These are phyloP conservation scores for Thermomucor indicae-seudaticae DNA, from an alignment of 371 early-diverging fungal genomes.

Conservation along the genomic window DNA sequence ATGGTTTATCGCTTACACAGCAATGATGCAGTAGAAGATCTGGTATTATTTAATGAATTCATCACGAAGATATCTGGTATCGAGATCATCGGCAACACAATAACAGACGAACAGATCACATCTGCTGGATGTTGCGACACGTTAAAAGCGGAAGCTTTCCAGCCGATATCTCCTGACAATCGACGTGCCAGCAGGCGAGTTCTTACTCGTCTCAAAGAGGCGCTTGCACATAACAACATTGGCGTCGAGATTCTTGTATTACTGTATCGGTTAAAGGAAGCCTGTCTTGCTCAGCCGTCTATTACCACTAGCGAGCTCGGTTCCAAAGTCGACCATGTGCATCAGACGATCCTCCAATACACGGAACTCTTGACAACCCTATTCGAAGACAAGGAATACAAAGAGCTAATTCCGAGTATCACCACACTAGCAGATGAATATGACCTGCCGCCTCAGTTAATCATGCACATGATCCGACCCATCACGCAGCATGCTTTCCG, in stretches of 20 bases:
- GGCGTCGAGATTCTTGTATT: conserved; percentile 56
- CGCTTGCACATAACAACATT: conserved; percentile 52
- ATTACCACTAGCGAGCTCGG: conserved; percentile 54
- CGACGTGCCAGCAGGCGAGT: conserved; percentile 53
- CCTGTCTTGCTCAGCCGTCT: conserved; percentile 46
- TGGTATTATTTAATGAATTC: conserved; percentile 69
- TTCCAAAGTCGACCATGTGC: conserved; percentile 34
- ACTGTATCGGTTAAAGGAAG: conserved; percentile 37
- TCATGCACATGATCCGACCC: conserved; percentile 71
- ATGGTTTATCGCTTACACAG: conserved; percentile 58
- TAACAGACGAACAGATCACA: conserved; percentile 57
- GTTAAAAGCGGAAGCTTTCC: conserved; percentile 50
- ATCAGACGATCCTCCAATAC: conserved; percentile 59
- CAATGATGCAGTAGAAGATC: conserved; percentile 45
- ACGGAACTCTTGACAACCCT: conserved; percentile 59
- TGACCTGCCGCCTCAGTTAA: conserved; percentile 65
- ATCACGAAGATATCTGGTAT: conserved; percentile 74
- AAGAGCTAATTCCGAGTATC: conserved; percentile 54
- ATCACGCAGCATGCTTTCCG: conserved; percentile 38
- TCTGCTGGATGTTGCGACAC: conserved; percentile 69
- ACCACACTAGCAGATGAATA: conserved; percentile 53
- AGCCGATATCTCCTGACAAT: conserved; percentile 40
- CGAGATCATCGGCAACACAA: conserved; percentile 48
- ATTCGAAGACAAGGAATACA: conserved; percentile 58
- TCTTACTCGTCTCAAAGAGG: conserved; percentile 54